These are phyloP conservation scores for Blastobotrys muscicola DNA, from an alignment of 805 yeast species.

Conservation along the genomic window DNA sequence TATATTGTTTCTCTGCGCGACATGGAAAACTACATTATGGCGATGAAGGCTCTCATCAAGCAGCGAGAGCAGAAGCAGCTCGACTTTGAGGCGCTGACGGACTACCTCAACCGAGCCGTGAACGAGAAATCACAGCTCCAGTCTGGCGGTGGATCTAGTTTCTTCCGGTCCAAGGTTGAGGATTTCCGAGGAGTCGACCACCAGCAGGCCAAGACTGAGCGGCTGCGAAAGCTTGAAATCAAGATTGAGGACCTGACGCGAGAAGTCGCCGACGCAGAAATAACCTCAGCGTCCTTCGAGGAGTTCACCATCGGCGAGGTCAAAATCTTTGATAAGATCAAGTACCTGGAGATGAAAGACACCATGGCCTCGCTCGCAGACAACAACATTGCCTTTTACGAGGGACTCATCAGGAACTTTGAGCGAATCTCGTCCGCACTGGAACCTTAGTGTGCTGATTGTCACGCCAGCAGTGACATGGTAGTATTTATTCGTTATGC, in stretches of 20 bases:
- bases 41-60: constrained; percentile 60
- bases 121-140: constrained; percentile 50
- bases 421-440: not conserved
- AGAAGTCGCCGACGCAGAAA: constrained; percentile 44
- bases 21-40: constrained; percentile 67
- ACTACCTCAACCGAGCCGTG: constrained; percentile 63
- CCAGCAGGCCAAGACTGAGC: constrained; percentile 43
- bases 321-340: constrained; percentile 65
- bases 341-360: constrained; percentile 64
- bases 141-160: constrained; percentile 43
- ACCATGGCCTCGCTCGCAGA: constrained; percentile 68
- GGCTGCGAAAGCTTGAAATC: constrained; percentile 40
- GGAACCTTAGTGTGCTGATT: too few relatives aligned
- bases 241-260: constrained; percentile 40
- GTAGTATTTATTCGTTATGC: not conserved
- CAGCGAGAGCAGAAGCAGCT: constrained; percentile 85
- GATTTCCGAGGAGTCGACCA: constrained; percentile 56
- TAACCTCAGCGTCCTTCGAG: constrained; percentile 44
- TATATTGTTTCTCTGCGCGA: constrained; percentile 79
- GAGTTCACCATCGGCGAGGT: constrained; percentile 49
- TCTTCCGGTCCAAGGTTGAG: constrained; percentile 47
- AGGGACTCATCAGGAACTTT: constrained; percentile 51
- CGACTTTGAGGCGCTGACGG: constrained; percentile 79
- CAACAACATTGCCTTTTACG: constrained; percentile 64
- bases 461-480: too few relatives aligned